A percentile compares a stretch with the other conserved stretches of the same genome.
These are phyloP conservation scores for Pythium phragmiticola DNA, from an alignment of 352 stramenopile species.

Conservation along the genomic window DNA sequence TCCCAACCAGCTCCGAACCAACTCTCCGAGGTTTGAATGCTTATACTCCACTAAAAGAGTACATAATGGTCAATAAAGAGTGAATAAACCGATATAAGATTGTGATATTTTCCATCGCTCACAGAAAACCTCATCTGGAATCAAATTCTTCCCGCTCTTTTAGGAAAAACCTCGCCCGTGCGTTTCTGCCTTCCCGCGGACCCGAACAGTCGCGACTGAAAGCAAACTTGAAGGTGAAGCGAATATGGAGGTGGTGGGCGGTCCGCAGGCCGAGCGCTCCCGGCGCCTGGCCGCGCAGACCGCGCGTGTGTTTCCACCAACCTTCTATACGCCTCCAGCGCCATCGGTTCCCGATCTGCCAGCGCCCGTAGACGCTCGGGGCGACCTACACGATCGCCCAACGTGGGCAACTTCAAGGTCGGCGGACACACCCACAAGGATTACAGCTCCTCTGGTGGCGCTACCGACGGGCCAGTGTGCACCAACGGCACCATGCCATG, in stretches of 20 bases:
- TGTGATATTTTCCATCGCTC: not conserved
- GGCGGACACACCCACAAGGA: not conserved
- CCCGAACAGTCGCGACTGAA: conserved; percentile 12
- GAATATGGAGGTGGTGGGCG: conserved; percentile 15
- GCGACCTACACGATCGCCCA: not conserved
- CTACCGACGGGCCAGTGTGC: conserved; percentile 22
- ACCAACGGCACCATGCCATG: conserved; percentile 27
- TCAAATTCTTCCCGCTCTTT: conserved; percentile 10
- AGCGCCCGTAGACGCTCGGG: conserved; percentile 1
- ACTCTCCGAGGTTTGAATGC: conserved; percentile 9
- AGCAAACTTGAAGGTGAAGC: conserved; percentile 1
- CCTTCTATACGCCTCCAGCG: not conserved
- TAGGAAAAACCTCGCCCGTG: conserved; percentile 15
- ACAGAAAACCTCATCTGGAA: not conserved
- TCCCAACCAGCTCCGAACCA: not conserved
- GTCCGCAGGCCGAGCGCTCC: conserved; percentile 28
- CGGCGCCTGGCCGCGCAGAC: conserved; percentile 24
- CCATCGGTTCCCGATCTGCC: not conserved
- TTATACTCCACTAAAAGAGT: conserved; percentile 1
- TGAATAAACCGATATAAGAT: conserved; percentile 10
- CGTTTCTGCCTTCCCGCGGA: not conserved
- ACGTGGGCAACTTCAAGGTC: conserved; percentile 22
- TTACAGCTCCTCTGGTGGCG: not conserved
- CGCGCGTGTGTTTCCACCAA: conserved; percentile 21
- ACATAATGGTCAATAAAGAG: not conserved